Percentiles rank a stretch among this genome's conserved stretches.
Conservation (phyloP, 2,329 filamentous ascomycete species). For the Paraphaeosphaeria sporulosa region DNA sequence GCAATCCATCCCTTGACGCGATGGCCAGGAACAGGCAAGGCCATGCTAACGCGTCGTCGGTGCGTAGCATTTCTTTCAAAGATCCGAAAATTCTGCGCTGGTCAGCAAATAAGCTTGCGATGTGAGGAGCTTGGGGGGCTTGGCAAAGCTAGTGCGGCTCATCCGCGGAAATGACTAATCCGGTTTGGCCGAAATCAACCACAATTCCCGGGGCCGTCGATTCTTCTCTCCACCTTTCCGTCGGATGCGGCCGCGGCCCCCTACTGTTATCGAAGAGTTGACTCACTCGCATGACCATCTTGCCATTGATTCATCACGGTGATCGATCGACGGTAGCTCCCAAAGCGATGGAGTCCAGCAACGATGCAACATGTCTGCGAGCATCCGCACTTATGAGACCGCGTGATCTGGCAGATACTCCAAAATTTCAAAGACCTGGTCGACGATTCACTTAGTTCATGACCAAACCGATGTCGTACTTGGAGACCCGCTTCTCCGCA, state of each 20-base stretch:
- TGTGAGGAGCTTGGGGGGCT: constrained; percentile 21
- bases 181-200: constrained; percentile 23
- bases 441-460: background rate
- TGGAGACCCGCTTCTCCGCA: constrained; percentile 1
- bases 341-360: background rate
- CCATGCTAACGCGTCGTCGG: constrained; percentile 20
- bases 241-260: constrained; percentile 22
- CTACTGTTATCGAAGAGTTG: constrained; percentile 1
- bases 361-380: background rate
- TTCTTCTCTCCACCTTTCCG: constrained; percentile 5
- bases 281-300: constrained; percentile 1
- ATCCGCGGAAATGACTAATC: constrained; percentile 22
- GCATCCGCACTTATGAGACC: background rate
- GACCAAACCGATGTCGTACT: background rate
- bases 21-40: constrained; percentile 12
- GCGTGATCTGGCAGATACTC: background rate
- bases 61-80: constrained; percentile 15
- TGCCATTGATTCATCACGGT: background rate
- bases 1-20: constrained; percentile 9
- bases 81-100: constrained; percentile 37
- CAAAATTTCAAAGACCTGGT: background rate
- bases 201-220: constrained; percentile 1
- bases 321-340: background rate
- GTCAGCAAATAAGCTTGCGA: constrained; percentile 24
- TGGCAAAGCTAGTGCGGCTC: constrained; percentile 34